A percentile compares a stretch with the other conserved stretches of the same genome.
These are phyloP conservation scores for Abrus precatorius DNA, from an alignment of 306 rosid species.

Conservation along the genomic window DNA sequence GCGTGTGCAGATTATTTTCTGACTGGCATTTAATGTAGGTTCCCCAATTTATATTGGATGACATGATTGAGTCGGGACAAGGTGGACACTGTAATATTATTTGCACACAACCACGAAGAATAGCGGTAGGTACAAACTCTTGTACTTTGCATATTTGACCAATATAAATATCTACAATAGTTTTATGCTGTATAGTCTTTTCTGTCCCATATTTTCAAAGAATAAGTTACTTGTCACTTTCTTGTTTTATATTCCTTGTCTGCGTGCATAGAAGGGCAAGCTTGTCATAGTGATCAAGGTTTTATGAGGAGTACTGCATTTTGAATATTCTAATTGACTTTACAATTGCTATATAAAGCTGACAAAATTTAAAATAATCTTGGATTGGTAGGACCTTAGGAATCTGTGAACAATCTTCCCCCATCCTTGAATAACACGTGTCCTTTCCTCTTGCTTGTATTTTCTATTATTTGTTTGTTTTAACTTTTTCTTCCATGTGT, in stretches of 20 bases:
- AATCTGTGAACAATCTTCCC: not conserved
- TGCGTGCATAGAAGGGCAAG: slow-evolving; percentile 2
- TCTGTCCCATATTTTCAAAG: not conserved
- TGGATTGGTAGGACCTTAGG: slow-evolving; percentile 4
- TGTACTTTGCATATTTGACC: slow-evolving; percentile 26
- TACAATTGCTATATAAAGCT: not conserved
- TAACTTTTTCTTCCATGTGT: not conserved
- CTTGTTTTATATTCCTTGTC: slow-evolving; percentile 20
- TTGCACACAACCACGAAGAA: slow-evolving; percentile 98
- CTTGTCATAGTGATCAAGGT: not conserved
- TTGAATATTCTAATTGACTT: not conserved
- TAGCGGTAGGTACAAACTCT: slow-evolving; percentile 75
- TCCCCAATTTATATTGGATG: slow-evolving; percentile 96
- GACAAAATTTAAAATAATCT: slow-evolving; percentile 18
- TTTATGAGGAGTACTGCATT: slow-evolving; percentile 27
- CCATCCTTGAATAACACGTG: not conserved
- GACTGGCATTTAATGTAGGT: slow-evolving; percentile 65
- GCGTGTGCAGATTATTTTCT: slow-evolving; percentile 17
- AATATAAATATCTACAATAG: slow-evolving; percentile 34
- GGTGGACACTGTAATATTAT: slow-evolving; percentile 87
- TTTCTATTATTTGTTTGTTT: slow-evolving; percentile 25
- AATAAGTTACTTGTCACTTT: not conserved
- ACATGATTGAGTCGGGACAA: slow-evolving; percentile 77
- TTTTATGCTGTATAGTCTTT: slow-evolving; percentile 16
- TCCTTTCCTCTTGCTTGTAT: slow-evolving; percentile 7